Evolutionary conservation across 495 filamentous ascomycete species (phyloP).

Genomic region (Rostrohypoxylon terebratum): DNA sequence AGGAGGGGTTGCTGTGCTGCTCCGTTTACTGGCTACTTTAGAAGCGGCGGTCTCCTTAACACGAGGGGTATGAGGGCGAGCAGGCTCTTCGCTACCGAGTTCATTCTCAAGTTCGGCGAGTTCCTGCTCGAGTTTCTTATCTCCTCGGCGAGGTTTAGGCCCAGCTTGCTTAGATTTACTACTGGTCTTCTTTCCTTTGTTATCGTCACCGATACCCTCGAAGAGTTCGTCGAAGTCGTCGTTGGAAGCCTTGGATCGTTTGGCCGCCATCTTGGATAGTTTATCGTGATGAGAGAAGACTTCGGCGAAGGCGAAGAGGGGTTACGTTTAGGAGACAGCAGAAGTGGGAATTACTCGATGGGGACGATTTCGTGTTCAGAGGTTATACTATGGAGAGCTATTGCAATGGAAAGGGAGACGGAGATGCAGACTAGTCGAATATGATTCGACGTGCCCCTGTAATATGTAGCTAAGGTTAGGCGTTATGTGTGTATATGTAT

Average conservation of each 20-base stretch:
- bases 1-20: constrained; percentile 67
- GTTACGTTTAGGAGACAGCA: constrained; percentile 13
- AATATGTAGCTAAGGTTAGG: constrained; percentile 29
- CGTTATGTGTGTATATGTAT: constrained; percentile 23
- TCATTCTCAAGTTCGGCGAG: constrained; percentile 86
- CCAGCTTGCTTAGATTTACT: constrained; percentile 60
- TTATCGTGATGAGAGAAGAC: constrained; percentile 13
- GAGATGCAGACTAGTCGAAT: constrained; percentile 8
- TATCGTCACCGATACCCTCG: constrained; percentile 72
- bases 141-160: constrained; percentile 59
- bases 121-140: constrained; percentile 67
- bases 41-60: constrained; percentile 69
- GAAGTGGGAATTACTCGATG: constrained; percentile 10
- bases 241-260: constrained; percentile 62
- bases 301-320: constrained; percentile 22
- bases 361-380: constrained; percentile 6
- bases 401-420: constrained; percentile 1
- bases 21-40: constrained; percentile 66
- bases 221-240: constrained; percentile 86
- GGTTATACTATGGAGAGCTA: constrained; percentile 19
- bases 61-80: constrained; percentile 85
- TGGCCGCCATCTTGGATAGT: constrained; percentile 54
- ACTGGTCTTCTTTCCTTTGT: constrained; percentile 55
- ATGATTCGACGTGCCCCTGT: constrained; percentile 29
- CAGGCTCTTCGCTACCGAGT: constrained; percentile 73